Conservation (phyloP, 148 eudicot genomes). For the Chenopodium berlandieri region DNA sequence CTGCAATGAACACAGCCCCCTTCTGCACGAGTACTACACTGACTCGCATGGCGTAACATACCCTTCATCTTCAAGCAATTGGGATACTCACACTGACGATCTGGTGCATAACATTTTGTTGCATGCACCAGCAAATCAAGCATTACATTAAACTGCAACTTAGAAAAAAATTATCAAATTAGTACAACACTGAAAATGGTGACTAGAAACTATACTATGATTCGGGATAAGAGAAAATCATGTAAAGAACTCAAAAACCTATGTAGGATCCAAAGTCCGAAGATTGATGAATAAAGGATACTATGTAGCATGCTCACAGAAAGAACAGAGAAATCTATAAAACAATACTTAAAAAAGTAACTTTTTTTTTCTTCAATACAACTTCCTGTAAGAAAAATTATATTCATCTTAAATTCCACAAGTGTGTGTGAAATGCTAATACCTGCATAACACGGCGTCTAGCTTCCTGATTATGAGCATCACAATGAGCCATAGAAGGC, state of each 20-base stretch:
- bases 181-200: neutral
- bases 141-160: conserved; percentile 80
- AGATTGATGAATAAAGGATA: too few relatives aligned
- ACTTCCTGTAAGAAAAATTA: too few relatives aligned
- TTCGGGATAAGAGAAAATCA: neutral
- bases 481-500: conserved; percentile 68
- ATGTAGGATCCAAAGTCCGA: too few relatives aligned
- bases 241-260: neutral
- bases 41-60: conserved; percentile 85
- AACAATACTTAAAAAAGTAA: too few relatives aligned
- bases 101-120: conserved; percentile 69
- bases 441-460: conserved; percentile 91
- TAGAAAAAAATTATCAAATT: neutral
- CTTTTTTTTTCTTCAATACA: too few relatives aligned
- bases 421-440: neutral
- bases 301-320: too few relatives aligned
- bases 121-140: conserved; percentile 94
- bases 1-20: conserved; percentile 87
- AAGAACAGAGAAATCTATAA: too few relatives aligned
- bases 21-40: conserved; percentile 70
- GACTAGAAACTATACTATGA: too few relatives aligned
- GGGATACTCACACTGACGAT: conserved; percentile 56
- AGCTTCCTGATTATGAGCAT: conserved; percentile 92
- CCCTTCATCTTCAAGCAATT: conserved; percentile 88
- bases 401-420: too few relatives aligned